Evolutionary conservation across 1,139 yeast genomes (phyloP), one percentile per base, ranked within the genome.

Genomic region (Arxiozyma bovina): DNA sequence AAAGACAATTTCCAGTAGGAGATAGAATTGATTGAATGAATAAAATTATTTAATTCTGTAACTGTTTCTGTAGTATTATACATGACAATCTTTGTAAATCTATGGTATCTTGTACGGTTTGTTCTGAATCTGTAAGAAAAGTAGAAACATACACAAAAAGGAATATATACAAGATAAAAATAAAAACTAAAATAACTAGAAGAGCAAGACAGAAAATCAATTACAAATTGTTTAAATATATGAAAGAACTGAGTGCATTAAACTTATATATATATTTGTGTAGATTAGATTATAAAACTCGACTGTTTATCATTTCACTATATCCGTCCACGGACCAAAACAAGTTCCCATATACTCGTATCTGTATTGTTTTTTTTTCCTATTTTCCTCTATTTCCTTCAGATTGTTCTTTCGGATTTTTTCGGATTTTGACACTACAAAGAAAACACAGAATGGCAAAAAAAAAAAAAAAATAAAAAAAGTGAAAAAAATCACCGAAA

Each of bases 1-100:
- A 80, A 58, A 23, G 77, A 59, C 51, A 84, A 65, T 63, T 84
- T 81, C 74, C 79, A 75, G 77, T 81, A 79, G 9, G 78, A 70
- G 7, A 72, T 50, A 6, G 57, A 52, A 49, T 61, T 53, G 15
- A 62, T 34, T 11, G 56, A 53, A 25, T 57, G 52, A 17, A 61
- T 42, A 20, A 55, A 27, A 22, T 52, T 40, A 34, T 49, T 49
- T 42, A 49, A 42, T 34, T 49, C 51, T n/a, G n/a, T 41, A 42
- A 41, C 20, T 20, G 38, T 44, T 34, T 23, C 43, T 9, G 23
- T 43, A 8, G 42, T 43, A 11, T 18, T 49, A 23, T 49, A 40
- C 41, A 42, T 44, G 7, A n/a, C 27, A 25, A n/a, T 18, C 7
- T 6, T 42, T 34, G 6, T 34, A 3, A n/a, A 3, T 6, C n/a